A percentile compares a stretch with the other conserved stretches of the same genome.
Evolutionary conservation across 2,329 filamentous ascomycete genomes (phyloP).

Genomic region (Orbilia blumenaviensis): DNA sequence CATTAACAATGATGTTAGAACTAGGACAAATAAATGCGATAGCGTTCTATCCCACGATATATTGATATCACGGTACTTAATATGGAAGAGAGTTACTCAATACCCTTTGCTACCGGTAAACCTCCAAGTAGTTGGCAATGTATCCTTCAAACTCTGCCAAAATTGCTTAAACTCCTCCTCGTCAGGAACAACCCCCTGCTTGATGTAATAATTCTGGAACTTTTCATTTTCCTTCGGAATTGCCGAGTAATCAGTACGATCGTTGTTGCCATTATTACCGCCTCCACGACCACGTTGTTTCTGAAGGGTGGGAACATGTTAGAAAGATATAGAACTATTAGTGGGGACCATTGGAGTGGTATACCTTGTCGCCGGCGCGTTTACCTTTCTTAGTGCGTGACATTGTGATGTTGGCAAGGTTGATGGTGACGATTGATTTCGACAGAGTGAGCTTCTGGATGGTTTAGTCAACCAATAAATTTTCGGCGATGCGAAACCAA

Average conservation of each 20-base stretch:
- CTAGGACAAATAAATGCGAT: neutral
- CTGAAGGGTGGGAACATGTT: neutral
- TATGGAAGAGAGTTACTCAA: conserved; percentile 54
- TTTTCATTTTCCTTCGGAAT: conserved; percentile 82
- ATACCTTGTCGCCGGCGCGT: conserved; percentile 41
- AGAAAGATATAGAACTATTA: neutral
- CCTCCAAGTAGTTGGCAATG: conserved; percentile 95
- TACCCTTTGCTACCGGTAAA: conserved; percentile 95
- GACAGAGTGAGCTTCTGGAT: neutral
- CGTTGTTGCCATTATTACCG: conserved; percentile 5
- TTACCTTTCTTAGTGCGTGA: conserved; percentile 24
- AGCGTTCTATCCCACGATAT: neutral
- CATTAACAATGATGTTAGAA: conserved; percentile 23
- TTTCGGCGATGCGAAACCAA: neutral
- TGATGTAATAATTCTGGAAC: conserved; percentile 87
- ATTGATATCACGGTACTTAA: neutral
- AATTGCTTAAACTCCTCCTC: conserved; percentile 82
- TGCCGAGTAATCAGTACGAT: conserved; percentile 65
- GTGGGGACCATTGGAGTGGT: neutral
- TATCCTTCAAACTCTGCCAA: conserved; percentile 82
- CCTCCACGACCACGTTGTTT: conserved; percentile 26
- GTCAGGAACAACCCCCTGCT: conserved; percentile 73
- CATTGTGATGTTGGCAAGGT: conserved; percentile 20
- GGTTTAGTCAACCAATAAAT: conserved; percentile 3
- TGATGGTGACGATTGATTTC: neutral